Conservation (phyloP, 2,329 filamentous ascomycete genomes). For the Ophiostoma perfectum region DNA sequence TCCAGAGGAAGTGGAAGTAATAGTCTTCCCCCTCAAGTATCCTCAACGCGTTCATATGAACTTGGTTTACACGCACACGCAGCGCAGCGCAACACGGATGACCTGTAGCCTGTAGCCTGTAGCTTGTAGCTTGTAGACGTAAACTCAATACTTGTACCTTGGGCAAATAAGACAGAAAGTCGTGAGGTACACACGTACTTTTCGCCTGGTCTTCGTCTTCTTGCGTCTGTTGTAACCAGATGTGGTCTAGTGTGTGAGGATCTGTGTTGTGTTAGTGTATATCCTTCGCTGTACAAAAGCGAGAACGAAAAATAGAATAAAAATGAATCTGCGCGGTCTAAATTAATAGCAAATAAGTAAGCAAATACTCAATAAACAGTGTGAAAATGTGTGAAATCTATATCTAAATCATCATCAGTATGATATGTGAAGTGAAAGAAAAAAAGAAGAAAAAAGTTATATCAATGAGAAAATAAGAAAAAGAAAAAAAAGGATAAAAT, state of each 20-base stretch:
- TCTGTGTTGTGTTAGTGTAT: neutral
- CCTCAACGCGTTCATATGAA: no score
- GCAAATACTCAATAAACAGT: neutral
- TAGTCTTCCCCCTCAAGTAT: neutral
- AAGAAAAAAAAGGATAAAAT: neutral
- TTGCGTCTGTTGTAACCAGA: slow-evolving; percentile 1
- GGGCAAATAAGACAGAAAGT: no score
- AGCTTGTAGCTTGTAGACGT: no score
- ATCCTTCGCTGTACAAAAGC: no score
- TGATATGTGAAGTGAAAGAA: neutral
- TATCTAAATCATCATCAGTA: neutral
- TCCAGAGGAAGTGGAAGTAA: neutral
- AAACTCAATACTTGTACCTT: no score
- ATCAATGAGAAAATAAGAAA: neutral
- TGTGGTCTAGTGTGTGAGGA: neutral
- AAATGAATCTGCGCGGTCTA: no score
- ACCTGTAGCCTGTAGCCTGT: no score
- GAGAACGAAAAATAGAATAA: no score
- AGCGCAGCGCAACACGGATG: no score
- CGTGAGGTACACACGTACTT: no score
- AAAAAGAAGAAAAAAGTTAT: neutral
- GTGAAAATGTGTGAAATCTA: neutral
- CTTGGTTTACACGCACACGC: no score
- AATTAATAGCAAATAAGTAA: no score
- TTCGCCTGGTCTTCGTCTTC: neutral